Evolutionary conservation across 345 rosid species (phyloP).

Genomic region (Streptanthus diversifolius): DNA sequence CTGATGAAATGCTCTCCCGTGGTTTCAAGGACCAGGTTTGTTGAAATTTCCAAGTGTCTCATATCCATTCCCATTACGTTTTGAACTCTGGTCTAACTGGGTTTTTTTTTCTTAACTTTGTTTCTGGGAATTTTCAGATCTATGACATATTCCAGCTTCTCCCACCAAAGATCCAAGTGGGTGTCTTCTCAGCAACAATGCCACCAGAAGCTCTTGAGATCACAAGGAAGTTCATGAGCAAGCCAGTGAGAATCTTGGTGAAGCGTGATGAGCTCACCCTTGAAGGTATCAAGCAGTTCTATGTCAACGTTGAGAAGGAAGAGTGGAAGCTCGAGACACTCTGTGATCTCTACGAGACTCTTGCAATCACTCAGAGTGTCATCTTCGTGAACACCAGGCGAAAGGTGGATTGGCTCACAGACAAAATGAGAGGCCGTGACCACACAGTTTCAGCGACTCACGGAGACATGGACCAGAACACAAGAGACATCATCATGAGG

Average conservation of each 20-base stretch:
- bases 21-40: constrained; percentile 83
- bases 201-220: constrained; percentile 82
- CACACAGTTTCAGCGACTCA: constrained; percentile 76
- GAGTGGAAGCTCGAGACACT: constrained; percentile 80
- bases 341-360: constrained; percentile 71
- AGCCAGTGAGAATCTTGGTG: constrained; percentile 73
- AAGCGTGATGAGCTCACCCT: constrained; percentile 78
- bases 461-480: constrained; percentile 79
- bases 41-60: neutral
- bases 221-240: constrained; percentile 76
- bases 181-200: constrained; percentile 80
- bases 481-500: constrained; percentile 70
- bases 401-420: constrained; percentile 81
- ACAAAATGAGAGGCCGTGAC: constrained; percentile 64
- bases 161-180: constrained; percentile 66
- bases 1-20: constrained; percentile 84
- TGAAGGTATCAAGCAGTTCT: constrained; percentile 75
- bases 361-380: constrained; percentile 71
- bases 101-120: neutral
- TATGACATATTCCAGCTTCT: constrained; percentile 76
- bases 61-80: neutral
- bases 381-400: constrained; percentile 70
- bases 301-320: constrained; percentile 69
- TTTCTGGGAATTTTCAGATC: constrained; percentile 42
- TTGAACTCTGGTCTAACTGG: neutral